Evolutionary conservation across 2,329 filamentous ascomycete genomes (phyloP), one percentile per base, ranked within the genome.

Genomic region (Exutisphaerella laricina): DNA sequence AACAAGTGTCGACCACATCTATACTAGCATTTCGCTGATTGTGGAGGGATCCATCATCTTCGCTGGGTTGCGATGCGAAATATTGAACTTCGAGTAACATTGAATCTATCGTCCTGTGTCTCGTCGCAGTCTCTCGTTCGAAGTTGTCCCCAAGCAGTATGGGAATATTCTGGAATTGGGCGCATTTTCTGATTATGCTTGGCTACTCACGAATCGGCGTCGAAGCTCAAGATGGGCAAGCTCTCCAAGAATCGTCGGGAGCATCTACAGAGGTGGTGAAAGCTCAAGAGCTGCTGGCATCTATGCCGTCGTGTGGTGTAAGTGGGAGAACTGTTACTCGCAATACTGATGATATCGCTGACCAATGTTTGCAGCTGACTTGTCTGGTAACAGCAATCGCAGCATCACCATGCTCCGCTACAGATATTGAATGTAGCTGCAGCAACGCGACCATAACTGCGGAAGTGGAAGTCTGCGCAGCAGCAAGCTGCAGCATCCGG

Each of bases 371-470:
- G 9, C 17, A 54, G 53, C 39, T 43, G 10, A 46, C 25, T 7
- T 54, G 53, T 30, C 49, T 56, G 12, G 18, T 48, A n/a, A 21
- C 25, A 4, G 40, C 43, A 1, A 56, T 56, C 3, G 38, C 51
- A 10, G 33, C 33, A 5, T 53, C 50, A 3, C 45, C 48, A 1
- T 56, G 54, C 29, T 37, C 47, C 9, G 9, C 39, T 16, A 48
- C 46, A 3, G 52, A 56, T 13, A 31, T 53, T 12, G 42, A 43
- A 5, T 56, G 54, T 40, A 52, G 43, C 10, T 52, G 49, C 30
- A 41, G 37, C 39, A 49, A 39, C 22, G 21, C 38, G 9, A 39
- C 29, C 4, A 35, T 49, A 22, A 47, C 41, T 9, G 47, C 38
- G 5, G 14, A 22, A 9, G 35, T 42, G 13, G 10, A 38, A 16